Percentiles rank a stretch among this genome's conserved stretches.
phyloP scores from a whole-genome alignment of 768 basidiomycete species.

The Cyathus striatus region DNA sequence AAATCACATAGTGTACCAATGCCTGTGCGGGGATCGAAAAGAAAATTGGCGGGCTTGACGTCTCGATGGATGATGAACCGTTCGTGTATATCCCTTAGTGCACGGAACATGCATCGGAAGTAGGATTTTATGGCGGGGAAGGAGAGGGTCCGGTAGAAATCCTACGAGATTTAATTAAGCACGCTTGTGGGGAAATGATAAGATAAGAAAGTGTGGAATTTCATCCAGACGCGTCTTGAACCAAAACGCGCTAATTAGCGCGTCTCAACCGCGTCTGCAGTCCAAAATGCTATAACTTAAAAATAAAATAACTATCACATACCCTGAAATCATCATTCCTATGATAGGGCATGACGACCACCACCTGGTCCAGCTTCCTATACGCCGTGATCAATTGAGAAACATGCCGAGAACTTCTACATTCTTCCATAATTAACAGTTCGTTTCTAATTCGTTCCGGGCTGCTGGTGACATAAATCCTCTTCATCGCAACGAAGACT shows the following conservation, averaged over 20 bases:
- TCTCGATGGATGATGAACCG: slow-evolving; percentile 92
- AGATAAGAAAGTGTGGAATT: no score
- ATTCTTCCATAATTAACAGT: slow-evolving; percentile 82
- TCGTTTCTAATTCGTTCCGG: slow-evolving; percentile 93
- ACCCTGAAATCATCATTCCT: slow-evolving; percentile 92
- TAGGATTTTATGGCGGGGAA: slow-evolving; percentile 79
- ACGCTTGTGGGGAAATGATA: not conserved
- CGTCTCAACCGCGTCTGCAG: not conserved
- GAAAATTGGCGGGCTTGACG: slow-evolving; percentile 96
- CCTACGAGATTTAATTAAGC: slow-evolving; percentile 34
- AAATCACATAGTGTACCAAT: slow-evolving; percentile 91
- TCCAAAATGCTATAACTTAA: not conserved
- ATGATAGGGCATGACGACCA: slow-evolving; percentile 92
- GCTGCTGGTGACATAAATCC: slow-evolving; percentile 95
- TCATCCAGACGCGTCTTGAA: no score
- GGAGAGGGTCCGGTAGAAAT: slow-evolving; percentile 73
- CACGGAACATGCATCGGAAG: slow-evolving; percentile 87
- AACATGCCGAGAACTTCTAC: slow-evolving; percentile 79
- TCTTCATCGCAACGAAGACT: slow-evolving; percentile 89
- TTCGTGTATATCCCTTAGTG: slow-evolving; percentile 81
- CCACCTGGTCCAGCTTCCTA: slow-evolving; percentile 85
- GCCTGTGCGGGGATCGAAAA: slow-evolving; percentile 82
- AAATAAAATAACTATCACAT: no score
- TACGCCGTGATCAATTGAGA: slow-evolving; percentile 96
- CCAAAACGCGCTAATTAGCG: no score